phyloP scores from a whole-genome alignment of 805 yeast species.

The Schwanniomyces polymorphus region DNA sequence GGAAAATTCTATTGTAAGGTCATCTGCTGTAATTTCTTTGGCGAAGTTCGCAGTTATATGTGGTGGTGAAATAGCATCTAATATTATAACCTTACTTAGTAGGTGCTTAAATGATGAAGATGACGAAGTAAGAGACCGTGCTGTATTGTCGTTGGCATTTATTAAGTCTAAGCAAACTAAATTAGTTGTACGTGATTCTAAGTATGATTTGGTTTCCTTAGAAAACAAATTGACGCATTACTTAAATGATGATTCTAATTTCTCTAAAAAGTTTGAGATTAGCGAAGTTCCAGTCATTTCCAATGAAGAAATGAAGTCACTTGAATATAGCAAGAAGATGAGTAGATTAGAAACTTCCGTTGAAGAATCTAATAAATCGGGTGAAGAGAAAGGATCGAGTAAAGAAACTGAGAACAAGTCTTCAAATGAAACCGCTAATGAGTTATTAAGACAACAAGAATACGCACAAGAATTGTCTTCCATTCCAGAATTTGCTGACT shows the following conservation, averaged over 20 bases:
- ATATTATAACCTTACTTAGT: conserved; percentile 71
- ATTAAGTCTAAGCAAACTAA: conserved; percentile 37
- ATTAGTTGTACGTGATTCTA: conserved; percentile 65
- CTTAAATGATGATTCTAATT: conserved; percentile 54
- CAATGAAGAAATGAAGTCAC: conserved; percentile 67
- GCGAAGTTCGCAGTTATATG: conserved; percentile 84
- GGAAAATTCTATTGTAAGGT: conserved; percentile 92
- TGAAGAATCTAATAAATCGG: conserved; percentile 14
- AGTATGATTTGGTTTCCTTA: conserved; percentile 72
- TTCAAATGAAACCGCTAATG: conserved; percentile 20
- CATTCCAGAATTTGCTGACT: conserved; percentile 70
- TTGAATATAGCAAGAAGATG: conserved; percentile 56
- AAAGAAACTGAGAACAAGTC: conserved; percentile 12
- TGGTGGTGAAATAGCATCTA: conserved; percentile 63
- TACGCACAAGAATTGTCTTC: conserved; percentile 67
- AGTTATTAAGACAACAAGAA: conserved; percentile 54
- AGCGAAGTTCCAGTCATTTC: conserved; percentile 62
- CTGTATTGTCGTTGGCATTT: conserved; percentile 78
- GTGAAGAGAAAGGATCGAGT: conserved; percentile 19
- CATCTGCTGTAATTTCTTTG: conserved; percentile 91
- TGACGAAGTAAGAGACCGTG: conserved; percentile 98
- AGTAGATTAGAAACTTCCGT: conserved; percentile 31
- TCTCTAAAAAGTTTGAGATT: conserved; percentile 67
- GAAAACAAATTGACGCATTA: conserved; percentile 77
- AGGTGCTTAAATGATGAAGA: conserved; percentile 88